A percentile compares a stretch with the other conserved stretches of the same genome.
Conservation (phyloP, 345 rosid genomes). For the Populus deltoides region DNA sequence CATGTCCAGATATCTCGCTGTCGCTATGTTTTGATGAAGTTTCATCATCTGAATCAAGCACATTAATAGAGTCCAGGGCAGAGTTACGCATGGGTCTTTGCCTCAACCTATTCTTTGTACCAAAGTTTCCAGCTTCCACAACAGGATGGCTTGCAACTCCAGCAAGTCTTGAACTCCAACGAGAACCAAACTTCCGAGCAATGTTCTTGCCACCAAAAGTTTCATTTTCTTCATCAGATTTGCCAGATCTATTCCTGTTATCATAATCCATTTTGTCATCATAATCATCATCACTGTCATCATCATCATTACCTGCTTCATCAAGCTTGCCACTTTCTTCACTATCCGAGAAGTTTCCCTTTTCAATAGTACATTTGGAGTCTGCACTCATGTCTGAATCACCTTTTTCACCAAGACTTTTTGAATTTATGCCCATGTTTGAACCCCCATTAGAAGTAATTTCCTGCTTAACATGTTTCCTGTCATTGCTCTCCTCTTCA, state of each 20-base stretch:
- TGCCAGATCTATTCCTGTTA: slow-evolving; percentile 4
- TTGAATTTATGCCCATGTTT: slow-evolving; percentile 12
- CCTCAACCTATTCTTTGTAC: slow-evolving; percentile 46
- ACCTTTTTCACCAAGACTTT: slow-evolving; percentile 16
- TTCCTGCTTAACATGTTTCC: slow-evolving; percentile 18
- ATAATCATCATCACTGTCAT: slow-evolving; percentile 17
- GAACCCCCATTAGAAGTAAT: slow-evolving; percentile 16
- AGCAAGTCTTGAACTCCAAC: slow-evolving; percentile 36
- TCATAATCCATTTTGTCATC: slow-evolving; percentile 16
- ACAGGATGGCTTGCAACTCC: slow-evolving; percentile 24
- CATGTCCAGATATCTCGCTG: slow-evolving; percentile 13
- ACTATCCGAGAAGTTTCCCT: neutral
- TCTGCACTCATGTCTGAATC: slow-evolving; percentile 18
- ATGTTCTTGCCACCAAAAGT: slow-evolving; percentile 2
- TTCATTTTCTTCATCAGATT: slow-evolving; percentile 23
- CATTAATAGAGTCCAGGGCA: slow-evolving; percentile 35
- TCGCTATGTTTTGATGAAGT: slow-evolving; percentile 1
- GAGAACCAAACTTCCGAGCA: slow-evolving; percentile 23
- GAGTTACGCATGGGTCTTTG: slow-evolving; percentile 57
- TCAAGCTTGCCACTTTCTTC: slow-evolving; percentile 32
- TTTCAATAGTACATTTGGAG: slow-evolving; percentile 24
- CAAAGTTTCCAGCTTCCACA: slow-evolving; percentile 30
- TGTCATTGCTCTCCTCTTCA: slow-evolving; percentile 26
- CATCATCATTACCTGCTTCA: slow-evolving; percentile 12
- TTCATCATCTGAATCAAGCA: slow-evolving; percentile 47